These are phyloP conservation scores for Chlorella variabilis DNA, from an alignment of 163 green algal genomes.

Conservation along the genomic window DNA sequence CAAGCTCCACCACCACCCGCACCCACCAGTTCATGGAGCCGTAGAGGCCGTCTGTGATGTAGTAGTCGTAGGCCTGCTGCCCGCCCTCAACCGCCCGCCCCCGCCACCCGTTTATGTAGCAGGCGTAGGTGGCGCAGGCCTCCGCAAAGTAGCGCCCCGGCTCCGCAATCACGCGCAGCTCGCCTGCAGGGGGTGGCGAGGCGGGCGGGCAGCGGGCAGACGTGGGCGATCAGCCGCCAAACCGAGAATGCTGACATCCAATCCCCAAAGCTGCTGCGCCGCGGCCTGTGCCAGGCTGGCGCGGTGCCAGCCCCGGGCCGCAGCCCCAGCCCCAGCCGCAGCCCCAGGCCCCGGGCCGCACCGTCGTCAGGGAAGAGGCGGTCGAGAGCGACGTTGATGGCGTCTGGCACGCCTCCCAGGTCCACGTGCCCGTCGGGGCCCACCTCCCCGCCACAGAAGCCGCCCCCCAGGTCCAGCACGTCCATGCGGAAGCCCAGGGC, in stretches of 20 bases:
- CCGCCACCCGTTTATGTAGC: slow-evolving; percentile 85
- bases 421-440: slow-evolving; percentile 69
- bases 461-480: slow-evolving; percentile 83
- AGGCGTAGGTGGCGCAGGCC: slow-evolving; percentile 79
- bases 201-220: too few species aligned
- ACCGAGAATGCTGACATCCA: too few species aligned
- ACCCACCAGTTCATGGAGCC: slow-evolving; percentile 82
- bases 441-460: slow-evolving; percentile 84
- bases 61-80: slow-evolving; percentile 64
- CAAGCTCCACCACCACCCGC: not conserved
- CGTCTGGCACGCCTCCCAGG: slow-evolving; percentile 77
- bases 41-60: slow-evolving; percentile 83
- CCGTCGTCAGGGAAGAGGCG: slow-evolving; percentile 80
- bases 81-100: slow-evolving; percentile 40
- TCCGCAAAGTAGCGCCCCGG: slow-evolving; percentile 98
- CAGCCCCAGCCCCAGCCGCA: too few species aligned
- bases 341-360: too few species aligned
- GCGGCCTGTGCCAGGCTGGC: too few species aligned
- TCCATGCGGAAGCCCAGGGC: slow-evolving; percentile 49
- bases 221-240: too few species aligned
- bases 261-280: too few species aligned
- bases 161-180: slow-evolving; percentile 91
- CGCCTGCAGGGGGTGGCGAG: too few species aligned
- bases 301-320: too few species aligned
- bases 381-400: slow-evolving; percentile 89